Conservation (phyloP, 2,329 filamentous ascomycete genomes). For the Penicillium vulpinum region DNA sequence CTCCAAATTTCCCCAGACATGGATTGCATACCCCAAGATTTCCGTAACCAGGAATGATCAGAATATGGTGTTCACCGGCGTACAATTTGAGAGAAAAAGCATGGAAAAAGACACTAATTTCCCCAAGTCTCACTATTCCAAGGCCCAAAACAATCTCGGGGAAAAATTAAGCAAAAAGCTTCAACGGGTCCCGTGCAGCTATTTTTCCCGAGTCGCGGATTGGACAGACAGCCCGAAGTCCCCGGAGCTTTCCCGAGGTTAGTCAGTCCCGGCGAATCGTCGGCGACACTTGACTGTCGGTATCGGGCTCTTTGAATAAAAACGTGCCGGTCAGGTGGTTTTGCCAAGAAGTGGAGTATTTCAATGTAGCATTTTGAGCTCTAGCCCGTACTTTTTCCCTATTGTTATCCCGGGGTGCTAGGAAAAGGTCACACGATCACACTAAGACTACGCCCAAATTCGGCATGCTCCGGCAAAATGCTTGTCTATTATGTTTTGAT, state of each 20-base stretch:
- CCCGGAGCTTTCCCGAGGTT: too few species aligned
- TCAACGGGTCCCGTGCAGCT: neutral
- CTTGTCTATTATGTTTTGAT: slow-evolving; percentile 15
- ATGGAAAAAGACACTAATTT: neutral
- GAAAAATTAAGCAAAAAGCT: neutral
- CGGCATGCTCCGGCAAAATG: neutral
- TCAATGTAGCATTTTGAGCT: too few species aligned
- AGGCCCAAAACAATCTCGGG: neutral
- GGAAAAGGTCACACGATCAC: neutral
- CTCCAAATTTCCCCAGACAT: slow-evolving; percentile 7
- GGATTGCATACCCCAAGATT: neutral
- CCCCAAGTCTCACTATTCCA: neutral
- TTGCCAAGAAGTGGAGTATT: neutral
- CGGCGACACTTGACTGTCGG: neutral
- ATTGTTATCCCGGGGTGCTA: neutral
- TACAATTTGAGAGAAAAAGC: slow-evolving; percentile 1
- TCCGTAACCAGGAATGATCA: neutral
- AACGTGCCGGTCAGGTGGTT: neutral
- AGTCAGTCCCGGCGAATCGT: slow-evolving; percentile 8
- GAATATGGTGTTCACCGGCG: slow-evolving; percentile 13
- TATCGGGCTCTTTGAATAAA: neutral
- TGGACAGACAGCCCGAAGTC: slow-evolving; percentile 18
- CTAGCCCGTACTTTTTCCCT: neutral
- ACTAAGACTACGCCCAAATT: neutral
- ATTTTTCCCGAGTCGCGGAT: slow-evolving; percentile 21